Percentiles rank a stretch among this genome's conserved stretches.
Conservation (phyloP, 768 basidiomycete genomes). For the Termitomyces bulborhizus region DNA sequence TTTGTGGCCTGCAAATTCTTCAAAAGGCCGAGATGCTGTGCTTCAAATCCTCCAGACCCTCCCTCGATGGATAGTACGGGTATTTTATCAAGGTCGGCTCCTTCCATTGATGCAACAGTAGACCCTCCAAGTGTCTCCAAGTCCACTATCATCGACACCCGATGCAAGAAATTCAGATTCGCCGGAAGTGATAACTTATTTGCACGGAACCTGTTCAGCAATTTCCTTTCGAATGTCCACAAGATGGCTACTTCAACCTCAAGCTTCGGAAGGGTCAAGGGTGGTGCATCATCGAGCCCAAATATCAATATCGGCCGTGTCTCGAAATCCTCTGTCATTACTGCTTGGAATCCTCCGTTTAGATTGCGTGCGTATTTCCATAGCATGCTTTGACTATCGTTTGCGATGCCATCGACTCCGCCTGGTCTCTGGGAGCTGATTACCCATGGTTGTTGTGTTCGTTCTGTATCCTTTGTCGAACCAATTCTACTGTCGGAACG, state of each 20-base stretch:
- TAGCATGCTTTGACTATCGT: background rate
- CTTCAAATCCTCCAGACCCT: background rate
- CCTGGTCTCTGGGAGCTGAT: background rate
- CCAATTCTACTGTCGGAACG: background rate
- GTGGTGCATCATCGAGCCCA: background rate
- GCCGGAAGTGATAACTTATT: background rate
- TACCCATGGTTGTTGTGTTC: background rate
- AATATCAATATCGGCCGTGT: background rate
- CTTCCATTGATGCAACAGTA: background rate
- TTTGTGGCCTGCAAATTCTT: background rate
- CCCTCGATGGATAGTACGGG: background rate
- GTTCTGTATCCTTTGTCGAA: background rate
- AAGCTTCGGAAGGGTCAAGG: background rate
- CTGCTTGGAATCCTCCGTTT: background rate
- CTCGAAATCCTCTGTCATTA: background rate
- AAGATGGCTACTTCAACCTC: background rate
- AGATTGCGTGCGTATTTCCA: constrained; percentile 2
- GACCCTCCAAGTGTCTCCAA: background rate
- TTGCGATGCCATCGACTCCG: background rate
- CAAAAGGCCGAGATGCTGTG: background rate
- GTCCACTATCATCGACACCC: background rate
- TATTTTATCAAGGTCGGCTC: background rate
- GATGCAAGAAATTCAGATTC: constrained; percentile 1
- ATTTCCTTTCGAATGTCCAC: background rate
- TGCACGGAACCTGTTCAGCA: background rate